Evolutionary conservation across 139 green algal genomes (phyloP), one percentile per base, ranked within the genome.

Genomic region (Astrephomene gubernaculifera): DNA sequence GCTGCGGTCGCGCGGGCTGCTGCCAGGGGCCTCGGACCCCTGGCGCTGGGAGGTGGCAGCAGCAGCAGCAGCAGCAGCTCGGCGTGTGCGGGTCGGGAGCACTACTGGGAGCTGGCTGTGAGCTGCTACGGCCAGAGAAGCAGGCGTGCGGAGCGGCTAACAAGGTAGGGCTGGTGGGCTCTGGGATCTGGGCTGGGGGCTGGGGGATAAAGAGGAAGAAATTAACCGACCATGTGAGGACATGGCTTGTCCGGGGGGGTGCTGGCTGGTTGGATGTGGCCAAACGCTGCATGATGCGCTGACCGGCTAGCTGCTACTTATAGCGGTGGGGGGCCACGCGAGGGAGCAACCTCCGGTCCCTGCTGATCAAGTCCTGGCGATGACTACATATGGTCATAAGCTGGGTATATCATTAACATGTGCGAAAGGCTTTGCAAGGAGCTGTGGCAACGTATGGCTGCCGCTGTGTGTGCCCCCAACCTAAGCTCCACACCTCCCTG

Each of bases 31-130:
- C 9, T n/a, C n/a, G n/a, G n/a, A n/a, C n/a, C n/a, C 35, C 65
- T 9, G 39, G 9, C 38, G 38, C 38, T 4, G 19, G 38, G 6
- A 39, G 9, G 43, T 5, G 25, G 29, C 43, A 19, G 43, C 43
- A 2, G 29, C 43, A n/a, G 29, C 8, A 29, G 43, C 43, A 19
- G 39, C 21, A 10, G 6, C 12, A 21, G 10, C 44, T 0, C 27
- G 0, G 8, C 43, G 49, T 2, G 24, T 0, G n/a, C 3, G 38
- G 39, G 29, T 1, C 35, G 38, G 39, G 12, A 33, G 27, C 71
- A 39, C 31, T 60, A 44, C 14, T 83, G 76, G 76, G 76, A 83
- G 76, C 76, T 83, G 60, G 44, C 76, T 0, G 60, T 83, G 1
- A 83, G 76, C 61, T 73, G 76, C 61, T 83, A 60, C 61, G 29